Evolutionary conservation across 495 filamentous ascomycete species (phyloP).

Genomic region (Ascodesmis nigricans): DNA sequence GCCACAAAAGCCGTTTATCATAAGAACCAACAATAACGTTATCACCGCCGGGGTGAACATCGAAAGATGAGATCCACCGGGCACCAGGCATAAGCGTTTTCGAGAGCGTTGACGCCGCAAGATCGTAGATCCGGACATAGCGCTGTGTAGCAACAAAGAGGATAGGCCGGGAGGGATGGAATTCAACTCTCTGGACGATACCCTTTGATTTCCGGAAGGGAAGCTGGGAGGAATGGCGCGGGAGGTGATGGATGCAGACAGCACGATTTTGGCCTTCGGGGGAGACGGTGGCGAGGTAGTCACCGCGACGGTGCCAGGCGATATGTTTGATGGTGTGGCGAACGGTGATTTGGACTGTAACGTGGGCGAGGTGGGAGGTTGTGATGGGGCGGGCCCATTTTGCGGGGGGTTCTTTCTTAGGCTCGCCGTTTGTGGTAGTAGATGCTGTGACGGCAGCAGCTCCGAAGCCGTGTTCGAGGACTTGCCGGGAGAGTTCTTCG

Average conservation of each 20-base stretch:
- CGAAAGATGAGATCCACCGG: slow-evolving; percentile 82
- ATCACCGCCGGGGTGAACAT: slow-evolving; percentile 79
- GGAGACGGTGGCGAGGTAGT: slow-evolving; percentile 85
- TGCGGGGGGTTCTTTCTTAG: slow-evolving; percentile 54
- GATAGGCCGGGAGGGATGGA: slow-evolving; percentile 79
- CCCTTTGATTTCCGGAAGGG: slow-evolving; percentile 78
- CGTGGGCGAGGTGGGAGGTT: slow-evolving; percentile 42
- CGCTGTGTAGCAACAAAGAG: slow-evolving; percentile 93
- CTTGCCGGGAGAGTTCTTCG: slow-evolving; percentile 46
- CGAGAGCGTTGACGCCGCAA: slow-evolving; percentile 66
- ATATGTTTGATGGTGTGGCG: slow-evolving; percentile 70
- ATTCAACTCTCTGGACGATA: slow-evolving; percentile 68
- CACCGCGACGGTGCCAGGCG: slow-evolving; percentile 80
- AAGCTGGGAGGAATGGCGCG: slow-evolving; percentile 80
- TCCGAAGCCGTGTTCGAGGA: slow-evolving; percentile 74
- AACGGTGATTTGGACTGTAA: slow-evolving; percentile 57
- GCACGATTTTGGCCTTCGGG: slow-evolving; percentile 52
- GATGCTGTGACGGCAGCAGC: slow-evolving; percentile 43
- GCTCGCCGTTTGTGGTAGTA: slow-evolving; percentile 26
- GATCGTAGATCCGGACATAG: slow-evolving; percentile 75
- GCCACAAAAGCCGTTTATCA: slow-evolving; percentile 85
- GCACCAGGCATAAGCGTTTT: slow-evolving; percentile 84
- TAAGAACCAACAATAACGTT: slow-evolving; percentile 87
- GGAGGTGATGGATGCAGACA: slow-evolving; percentile 87
- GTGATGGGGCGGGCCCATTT: slow-evolving; percentile 63